Evolutionary conservation across 1,284 basidiomycete species (phyloP), one percentile per base, ranked within the genome.

Genomic region (Cutaneotrichosporon sp.): DNA sequence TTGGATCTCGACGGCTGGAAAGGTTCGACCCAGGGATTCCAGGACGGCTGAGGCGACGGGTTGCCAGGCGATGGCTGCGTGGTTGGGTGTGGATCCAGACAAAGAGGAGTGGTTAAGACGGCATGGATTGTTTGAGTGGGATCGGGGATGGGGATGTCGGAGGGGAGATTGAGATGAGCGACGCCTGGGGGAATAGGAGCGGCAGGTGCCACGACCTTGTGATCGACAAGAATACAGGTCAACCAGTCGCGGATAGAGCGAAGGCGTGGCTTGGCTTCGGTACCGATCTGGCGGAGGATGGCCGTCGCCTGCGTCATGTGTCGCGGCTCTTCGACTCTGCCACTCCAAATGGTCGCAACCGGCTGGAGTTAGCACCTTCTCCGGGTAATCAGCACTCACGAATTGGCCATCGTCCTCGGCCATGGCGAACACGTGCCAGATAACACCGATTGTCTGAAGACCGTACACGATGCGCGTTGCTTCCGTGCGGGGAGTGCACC

Each of bases 371-470:
- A 53, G 58, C 9, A 38, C 5, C 18, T n/a, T 13, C 3, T 16
- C 18, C 9, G 13, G 26, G 21, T 49, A 47, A 13, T 38, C 4
- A 46, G 21, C 26, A 58, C 64, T 60, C 55, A 65, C 64, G 34
- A 52, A 65, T 13, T 32, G 7, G 6, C 57, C 58, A 22, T 59
- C 49, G 9, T 42, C 58, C 11, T 60, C 64, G 5, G 32, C n/a
- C 61, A 65, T 65, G 5, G 38, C 49, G 21, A 26, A 51, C 5
- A 65, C 8, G 4, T 49, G 57, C 64, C 64, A 65, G 51, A 52
- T 18, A 9, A 34, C 47, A 16, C 61, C 64, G 11, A 47, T 22
- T 1, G 61, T 57, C 47, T 52, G 60, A 1, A 65, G 49, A 7
- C 64, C 61, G 40, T 62, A 62, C 4, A 30, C 64, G 9, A 51